phyloP scores from a whole-genome alignment of 805 yeast genomes.

The Blastobotrys mokoenaii region DNA sequence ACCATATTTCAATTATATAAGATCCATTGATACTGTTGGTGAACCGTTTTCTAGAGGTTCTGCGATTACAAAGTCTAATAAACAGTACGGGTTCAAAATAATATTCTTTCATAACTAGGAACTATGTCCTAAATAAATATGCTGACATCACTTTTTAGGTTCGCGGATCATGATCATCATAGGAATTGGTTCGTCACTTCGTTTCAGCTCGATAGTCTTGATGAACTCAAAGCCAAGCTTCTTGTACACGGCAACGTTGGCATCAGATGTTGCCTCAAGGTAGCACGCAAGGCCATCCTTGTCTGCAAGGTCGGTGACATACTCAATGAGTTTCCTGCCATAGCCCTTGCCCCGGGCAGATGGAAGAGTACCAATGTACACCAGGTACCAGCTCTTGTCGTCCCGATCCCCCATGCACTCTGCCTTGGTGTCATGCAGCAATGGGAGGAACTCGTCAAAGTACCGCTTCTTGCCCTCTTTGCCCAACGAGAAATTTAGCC shows the following conservation, averaged over 20 bases:
- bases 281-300: slow-evolving; percentile 34
- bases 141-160: slow-evolving; percentile 5
- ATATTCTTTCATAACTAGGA: no score
- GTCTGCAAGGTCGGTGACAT: slow-evolving; percentile 38
- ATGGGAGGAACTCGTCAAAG: slow-evolving; percentile 42
- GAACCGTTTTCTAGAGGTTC: no score
- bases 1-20: no score
- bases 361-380: slow-evolving; percentile 51
- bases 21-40: no score
- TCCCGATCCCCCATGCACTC: slow-evolving; percentile 36
- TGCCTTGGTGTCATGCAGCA: slow-evolving; percentile 36
- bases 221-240: slow-evolving; percentile 39
- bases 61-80: no score
- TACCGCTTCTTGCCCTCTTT: slow-evolving; percentile 41
- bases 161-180: slow-evolving; percentile 23
- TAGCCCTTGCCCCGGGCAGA: slow-evolving; percentile 52
- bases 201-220: slow-evolving; percentile 10
- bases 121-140: neutral
- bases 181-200: slow-evolving; percentile 12
- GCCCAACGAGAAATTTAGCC: slow-evolving; percentile 31
- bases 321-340: slow-evolving; percentile 43
- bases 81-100: no score
- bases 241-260: slow-evolving; percentile 44
- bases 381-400: slow-evolving; percentile 45
- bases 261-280: slow-evolving; percentile 49